A percentile compares a stretch with the other conserved stretches of the same genome.
Evolutionary conservation across 2,329 filamentous ascomycete species (phyloP).

Genomic region (Fusarium longipes): DNA sequence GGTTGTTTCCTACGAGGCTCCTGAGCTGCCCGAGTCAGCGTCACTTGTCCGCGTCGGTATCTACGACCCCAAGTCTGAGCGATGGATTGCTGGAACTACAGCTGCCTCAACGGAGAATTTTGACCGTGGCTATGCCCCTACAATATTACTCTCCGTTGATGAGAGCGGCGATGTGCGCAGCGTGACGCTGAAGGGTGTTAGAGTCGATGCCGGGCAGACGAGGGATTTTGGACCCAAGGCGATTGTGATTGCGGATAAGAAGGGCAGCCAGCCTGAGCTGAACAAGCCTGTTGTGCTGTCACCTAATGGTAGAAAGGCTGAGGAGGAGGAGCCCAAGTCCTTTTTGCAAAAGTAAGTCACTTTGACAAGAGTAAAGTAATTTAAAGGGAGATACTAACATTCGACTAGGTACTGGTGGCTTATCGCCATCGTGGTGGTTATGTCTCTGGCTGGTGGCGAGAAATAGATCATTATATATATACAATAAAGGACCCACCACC

Average conservation of each 20-base stretch:
- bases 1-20: conserved; percentile 66
- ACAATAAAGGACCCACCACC: not conserved
- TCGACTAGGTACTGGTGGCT: conserved; percentile 73
- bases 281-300: conserved; percentile 73
- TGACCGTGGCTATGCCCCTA: conserved; percentile 69
- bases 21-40: conserved; percentile 60
- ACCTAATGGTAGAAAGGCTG: conserved; percentile 68
- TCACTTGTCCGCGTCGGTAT: conserved; percentile 68
- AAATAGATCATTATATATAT: conserved; percentile 55
- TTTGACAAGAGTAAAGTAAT: not conserved
- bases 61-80: conserved; percentile 60
- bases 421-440: conserved; percentile 63
- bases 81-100: conserved; percentile 67
- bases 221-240: conserved; percentile 73
- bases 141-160: conserved; percentile 65
- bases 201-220: conserved; percentile 72
- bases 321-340: conserved; percentile 68
- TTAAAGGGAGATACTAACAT: conserved; percentile 49
- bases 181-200: conserved; percentile 64
- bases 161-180: conserved; percentile 59
- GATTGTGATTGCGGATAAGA: conserved; percentile 58
- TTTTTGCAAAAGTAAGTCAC: conserved; percentile 72
- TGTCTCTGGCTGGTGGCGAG: conserved; percentile 65
- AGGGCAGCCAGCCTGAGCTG: conserved; percentile 67
- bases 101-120: conserved; percentile 68